Conservation (phyloP, 1,139 yeast species). For the Geotrichum carabidarum region DNA sequence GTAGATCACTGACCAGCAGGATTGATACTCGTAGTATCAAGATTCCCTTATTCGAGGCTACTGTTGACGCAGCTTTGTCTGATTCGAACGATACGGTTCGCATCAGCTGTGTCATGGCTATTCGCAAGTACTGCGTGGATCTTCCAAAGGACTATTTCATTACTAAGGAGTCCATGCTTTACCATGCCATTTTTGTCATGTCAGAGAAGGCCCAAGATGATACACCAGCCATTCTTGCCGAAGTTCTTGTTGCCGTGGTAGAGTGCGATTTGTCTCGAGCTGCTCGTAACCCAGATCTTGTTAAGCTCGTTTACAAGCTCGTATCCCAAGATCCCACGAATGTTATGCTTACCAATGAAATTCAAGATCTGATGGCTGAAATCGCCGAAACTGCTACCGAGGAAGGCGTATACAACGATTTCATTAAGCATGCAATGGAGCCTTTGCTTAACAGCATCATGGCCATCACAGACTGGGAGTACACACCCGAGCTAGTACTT, state of each 20-base stretch:
- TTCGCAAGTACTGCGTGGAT: slow-evolving; percentile 22
- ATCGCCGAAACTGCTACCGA: slow-evolving; percentile 48
- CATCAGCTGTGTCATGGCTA: slow-evolving; percentile 25
- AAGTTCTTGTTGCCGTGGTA: slow-evolving; percentile 56
- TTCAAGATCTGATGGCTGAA: slow-evolving; percentile 59
- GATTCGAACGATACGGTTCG: slow-evolving; percentile 24
- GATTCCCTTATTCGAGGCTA: slow-evolving; percentile 22
- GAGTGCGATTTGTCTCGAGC: slow-evolving; percentile 41
- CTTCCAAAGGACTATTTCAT: slow-evolving; percentile 20
- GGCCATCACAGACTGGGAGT: slow-evolving; percentile 30
- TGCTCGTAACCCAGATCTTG: slow-evolving; percentile 40
- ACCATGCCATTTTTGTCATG: slow-evolving; percentile 42
- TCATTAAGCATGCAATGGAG: slow-evolving; percentile 53
- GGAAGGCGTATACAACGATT: slow-evolving; percentile 38
- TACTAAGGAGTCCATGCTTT: slow-evolving; percentile 12
- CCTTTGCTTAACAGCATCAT: slow-evolving; percentile 42
- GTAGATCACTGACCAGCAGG: slow-evolving; percentile 20
- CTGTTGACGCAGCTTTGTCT: slow-evolving; percentile 21
- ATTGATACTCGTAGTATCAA: slow-evolving; percentile 18
- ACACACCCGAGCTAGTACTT: slow-evolving; percentile 52
- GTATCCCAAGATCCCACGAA: slow-evolving; percentile 75
- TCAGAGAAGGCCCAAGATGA: slow-evolving; percentile 71
- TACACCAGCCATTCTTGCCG: slow-evolving; percentile 70
- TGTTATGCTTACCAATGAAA: slow-evolving; percentile 53
- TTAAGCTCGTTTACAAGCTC: slow-evolving; percentile 56